phyloP scores from a whole-genome alignment of 2,329 filamentous ascomycete genomes.

The Tolypocladium capitatum region DNA sequence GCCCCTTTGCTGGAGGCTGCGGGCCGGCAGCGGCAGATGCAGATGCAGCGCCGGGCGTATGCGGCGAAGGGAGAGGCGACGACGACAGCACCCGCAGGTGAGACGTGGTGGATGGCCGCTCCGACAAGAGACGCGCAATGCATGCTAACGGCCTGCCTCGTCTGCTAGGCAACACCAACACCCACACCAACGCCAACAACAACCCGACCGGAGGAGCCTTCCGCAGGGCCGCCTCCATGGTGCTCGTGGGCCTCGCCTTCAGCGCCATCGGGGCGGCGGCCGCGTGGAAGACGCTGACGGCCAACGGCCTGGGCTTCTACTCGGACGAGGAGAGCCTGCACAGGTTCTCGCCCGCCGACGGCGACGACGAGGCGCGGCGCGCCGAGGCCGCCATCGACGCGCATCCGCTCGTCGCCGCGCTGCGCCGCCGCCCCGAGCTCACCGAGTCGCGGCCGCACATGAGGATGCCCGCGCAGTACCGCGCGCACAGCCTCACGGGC shows the following conservation, averaged over 20 bases:
- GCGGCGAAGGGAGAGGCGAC: background rate
- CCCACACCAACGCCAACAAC: too few species aligned
- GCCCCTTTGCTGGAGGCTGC: background rate
- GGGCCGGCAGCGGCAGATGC: background rate
- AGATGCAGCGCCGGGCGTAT: constrained; percentile 1
- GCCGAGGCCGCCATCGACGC: constrained; percentile 63
- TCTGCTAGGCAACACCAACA: background rate
- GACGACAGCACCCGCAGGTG: background rate
- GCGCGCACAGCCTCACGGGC: constrained; percentile 65
- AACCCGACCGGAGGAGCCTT: constrained; percentile 2
- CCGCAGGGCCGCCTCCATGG: constrained; percentile 11
- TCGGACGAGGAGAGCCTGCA: constrained; percentile 59
- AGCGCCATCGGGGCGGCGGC: constrained; percentile 17
- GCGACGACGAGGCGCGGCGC: constrained; percentile 37
- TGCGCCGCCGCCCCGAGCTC: constrained; percentile 55
- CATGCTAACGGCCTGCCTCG: background rate
- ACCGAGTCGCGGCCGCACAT: constrained; percentile 73
- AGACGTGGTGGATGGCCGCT: background rate
- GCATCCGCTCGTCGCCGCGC: constrained; percentile 57
- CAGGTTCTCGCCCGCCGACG: constrained; percentile 41
- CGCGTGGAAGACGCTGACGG: constrained; percentile 22
- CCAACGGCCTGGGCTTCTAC: constrained; percentile 24
- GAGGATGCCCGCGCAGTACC: constrained; percentile 62
- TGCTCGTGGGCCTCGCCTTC: constrained; percentile 17
- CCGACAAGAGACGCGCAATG: background rate